These are phyloP conservation scores for Penicillium egyptiacum DNA, from an alignment of 495 filamentous ascomycete genomes.

Conservation along the genomic window DNA sequence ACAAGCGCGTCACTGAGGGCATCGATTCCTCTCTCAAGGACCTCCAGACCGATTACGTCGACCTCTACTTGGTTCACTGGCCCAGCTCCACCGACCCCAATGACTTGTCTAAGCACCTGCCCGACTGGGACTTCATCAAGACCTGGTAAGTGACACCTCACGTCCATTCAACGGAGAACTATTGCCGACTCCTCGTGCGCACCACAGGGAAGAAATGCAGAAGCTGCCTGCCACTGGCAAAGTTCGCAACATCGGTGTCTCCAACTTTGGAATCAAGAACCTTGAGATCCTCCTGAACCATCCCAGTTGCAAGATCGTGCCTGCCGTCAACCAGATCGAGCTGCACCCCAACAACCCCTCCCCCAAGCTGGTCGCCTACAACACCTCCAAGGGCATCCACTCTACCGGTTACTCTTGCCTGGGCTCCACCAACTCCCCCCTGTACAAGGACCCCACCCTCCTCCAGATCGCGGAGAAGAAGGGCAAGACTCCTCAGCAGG, in stretches of 20 bases:
- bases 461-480: conserved; percentile 62
- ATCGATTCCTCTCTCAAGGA: conserved; percentile 67
- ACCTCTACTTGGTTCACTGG: conserved; percentile 78
- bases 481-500: conserved; percentile 66
- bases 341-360: conserved; percentile 81
- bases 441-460: conserved; percentile 60
- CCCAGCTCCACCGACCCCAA: conserved; percentile 63
- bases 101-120: conserved; percentile 55
- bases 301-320: conserved; percentile 61
- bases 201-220: conserved; percentile 66
- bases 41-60: conserved; percentile 74
- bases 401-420: conserved; percentile 67
- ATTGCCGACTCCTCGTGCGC: neutral
- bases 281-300: conserved; percentile 56
- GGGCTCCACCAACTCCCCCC: conserved; percentile 56
- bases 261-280: conserved; percentile 62
- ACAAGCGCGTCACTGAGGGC: conserved; percentile 67
- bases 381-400: conserved; percentile 66
- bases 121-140: conserved; percentile 79
- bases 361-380: conserved; percentile 76
- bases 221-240: conserved; percentile 77
- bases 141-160: conserved; percentile 55
- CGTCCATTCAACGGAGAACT: neutral
- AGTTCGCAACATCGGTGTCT: conserved; percentile 70
- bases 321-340: conserved; percentile 90